phyloP scores from a whole-genome alignment of 768 basidiomycete species.

The Termitomyces sp. region DNA sequence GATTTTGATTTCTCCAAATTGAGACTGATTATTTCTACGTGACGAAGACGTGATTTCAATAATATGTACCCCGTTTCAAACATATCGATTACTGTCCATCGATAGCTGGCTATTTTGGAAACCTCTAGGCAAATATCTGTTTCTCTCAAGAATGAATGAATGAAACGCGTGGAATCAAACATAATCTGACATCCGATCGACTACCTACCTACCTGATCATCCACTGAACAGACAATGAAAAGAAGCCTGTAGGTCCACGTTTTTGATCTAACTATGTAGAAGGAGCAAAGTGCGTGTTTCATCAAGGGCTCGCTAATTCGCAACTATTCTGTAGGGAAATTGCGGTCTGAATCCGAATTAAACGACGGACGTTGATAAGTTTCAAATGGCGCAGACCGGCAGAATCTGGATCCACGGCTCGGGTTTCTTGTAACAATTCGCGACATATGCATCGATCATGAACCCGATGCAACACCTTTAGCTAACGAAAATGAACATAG shows the following conservation, averaged over 20 bases:
- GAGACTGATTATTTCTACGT: background rate
- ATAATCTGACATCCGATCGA: no score
- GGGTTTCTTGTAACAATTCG: no score
- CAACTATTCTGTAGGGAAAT: background rate
- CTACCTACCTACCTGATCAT: no score
- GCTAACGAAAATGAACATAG: no score
- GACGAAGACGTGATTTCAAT: background rate
- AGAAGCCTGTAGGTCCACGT: background rate
- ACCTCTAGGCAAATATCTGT: background rate
- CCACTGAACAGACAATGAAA: background rate
- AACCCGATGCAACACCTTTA: no score
- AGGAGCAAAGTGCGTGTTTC: background rate
- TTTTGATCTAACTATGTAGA: background rate
- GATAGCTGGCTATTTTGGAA: background rate
- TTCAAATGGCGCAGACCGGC: no score
- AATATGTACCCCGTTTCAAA: conserved; percentile 10
- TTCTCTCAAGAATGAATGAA: background rate
- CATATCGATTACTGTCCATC: conserved; percentile 4
- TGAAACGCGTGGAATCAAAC: no score
- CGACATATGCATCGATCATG: no score
- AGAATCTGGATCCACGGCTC: no score
- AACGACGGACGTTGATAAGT: no score
- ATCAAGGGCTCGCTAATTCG: background rate
- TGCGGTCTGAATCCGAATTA: no score
- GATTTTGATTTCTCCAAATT: background rate